Conservation (phyloP, 1,139 yeast species). For the Hansenula sp. region DNA sequence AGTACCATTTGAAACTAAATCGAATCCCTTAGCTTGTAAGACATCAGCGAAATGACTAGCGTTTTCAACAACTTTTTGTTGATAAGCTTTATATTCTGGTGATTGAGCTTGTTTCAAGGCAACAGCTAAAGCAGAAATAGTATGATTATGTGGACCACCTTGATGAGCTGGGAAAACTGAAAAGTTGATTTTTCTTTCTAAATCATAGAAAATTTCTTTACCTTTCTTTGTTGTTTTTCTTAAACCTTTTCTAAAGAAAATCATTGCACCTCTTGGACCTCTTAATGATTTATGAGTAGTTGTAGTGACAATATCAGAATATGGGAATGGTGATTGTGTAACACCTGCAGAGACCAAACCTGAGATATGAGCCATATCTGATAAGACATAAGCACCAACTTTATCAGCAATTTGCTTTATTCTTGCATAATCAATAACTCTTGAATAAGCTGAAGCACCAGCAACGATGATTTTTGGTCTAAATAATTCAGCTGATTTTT, state of each 20-base stretch:
- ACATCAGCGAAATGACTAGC: conserved; percentile 75
- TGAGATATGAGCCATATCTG: conserved; percentile 96
- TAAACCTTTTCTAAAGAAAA: conserved; percentile 90
- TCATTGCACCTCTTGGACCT: conserved; percentile 99
- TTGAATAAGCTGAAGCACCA: conserved; percentile 94
- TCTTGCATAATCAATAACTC: conserved; percentile 85
- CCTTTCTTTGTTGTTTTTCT: conserved; percentile 82
- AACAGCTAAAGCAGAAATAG: conserved; percentile 91
- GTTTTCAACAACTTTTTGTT: conserved; percentile 73
- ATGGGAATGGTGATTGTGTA: conserved; percentile 88
- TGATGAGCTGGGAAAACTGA: conserved; percentile 98
- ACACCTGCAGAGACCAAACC: conserved; percentile 94
- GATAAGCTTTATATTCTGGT: conserved; percentile 86
- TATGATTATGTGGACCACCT: conserved; percentile 99
- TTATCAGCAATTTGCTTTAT: conserved; percentile 87
- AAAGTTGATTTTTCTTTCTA: conserved; percentile 87
- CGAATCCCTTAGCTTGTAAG: conserved; percentile 62
- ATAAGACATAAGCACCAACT: conserved; percentile 87
- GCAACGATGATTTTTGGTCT: conserved; percentile 95
- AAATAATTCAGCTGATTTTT: conserved; percentile 76
- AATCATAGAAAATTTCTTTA: conserved; percentile 79
- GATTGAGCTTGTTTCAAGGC: conserved; percentile 87
- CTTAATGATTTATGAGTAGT: conserved; percentile 96
- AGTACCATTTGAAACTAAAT: conserved; percentile 87
- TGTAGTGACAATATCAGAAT: conserved; percentile 93